Percentiles rank a stretch among this genome's conserved stretches.
These are phyloP conservation scores for Geranium rotundifolium DNA, from an alignment of 345 rosid genomes.

Conservation along the genomic window DNA sequence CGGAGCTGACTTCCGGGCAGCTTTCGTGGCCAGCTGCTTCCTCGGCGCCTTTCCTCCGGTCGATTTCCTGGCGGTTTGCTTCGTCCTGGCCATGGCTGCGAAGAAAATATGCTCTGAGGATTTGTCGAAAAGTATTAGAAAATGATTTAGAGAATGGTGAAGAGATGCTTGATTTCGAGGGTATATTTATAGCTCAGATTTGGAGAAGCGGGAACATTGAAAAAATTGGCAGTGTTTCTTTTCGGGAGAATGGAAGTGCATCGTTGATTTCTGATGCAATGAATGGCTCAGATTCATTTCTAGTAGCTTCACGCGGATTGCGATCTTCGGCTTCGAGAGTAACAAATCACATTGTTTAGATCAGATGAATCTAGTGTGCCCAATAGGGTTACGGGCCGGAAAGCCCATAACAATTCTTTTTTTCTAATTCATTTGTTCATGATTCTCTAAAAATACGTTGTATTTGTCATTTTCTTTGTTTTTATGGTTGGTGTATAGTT, in stretches of 20 bases:
- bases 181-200: neutral
- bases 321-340: constrained; percentile 1
- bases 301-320: neutral
- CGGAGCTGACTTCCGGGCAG: constrained; percentile 20
- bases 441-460: no score
- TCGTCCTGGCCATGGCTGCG: constrained; percentile 9
- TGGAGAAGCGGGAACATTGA: constrained; percentile 10
- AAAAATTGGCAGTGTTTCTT: neutral
- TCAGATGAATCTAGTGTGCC: no score
- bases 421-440: no score
- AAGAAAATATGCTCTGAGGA: neutral
- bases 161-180: neutral
- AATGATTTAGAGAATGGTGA: neutral
- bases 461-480: no score
- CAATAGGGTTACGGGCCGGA: no score
- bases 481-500: no score
- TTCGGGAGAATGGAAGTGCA: neutral
- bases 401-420: no score
- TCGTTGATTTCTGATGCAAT: neutral
- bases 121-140: neutral
- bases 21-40: constrained; percentile 22
- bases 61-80: constrained; percentile 17
- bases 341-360: no score
- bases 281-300: neutral
- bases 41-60: constrained; percentile 23